These are phyloP conservation scores for Candida anglica DNA, from an alignment of 805 yeast genomes.

Conservation along the genomic window DNA sequence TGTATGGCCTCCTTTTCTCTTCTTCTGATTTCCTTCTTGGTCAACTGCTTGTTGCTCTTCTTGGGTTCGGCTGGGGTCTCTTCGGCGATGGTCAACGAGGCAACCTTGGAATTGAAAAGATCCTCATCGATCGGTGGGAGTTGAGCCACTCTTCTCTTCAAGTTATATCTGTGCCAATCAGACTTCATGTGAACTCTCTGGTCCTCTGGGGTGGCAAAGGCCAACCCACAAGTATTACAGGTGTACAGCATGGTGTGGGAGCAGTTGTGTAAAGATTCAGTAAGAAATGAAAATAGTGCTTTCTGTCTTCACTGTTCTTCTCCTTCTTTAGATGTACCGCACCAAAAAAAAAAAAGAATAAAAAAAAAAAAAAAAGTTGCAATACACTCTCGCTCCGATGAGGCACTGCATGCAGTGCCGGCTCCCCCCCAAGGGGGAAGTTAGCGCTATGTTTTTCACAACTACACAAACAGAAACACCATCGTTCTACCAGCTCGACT, in stretches of 20 bases:
- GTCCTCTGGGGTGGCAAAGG: constrained; percentile 74
- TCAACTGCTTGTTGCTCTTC: constrained; percentile 22
- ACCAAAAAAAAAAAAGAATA: background rate
- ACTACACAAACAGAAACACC: no score
- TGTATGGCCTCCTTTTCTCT: constrained; percentile 46
- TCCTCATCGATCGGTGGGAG: constrained; percentile 42
- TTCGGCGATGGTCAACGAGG: constrained; percentile 13
- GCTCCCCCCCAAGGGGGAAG: no score
- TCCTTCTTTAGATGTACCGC: no score
- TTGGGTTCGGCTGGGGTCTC: constrained; percentile 16
- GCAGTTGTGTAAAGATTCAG: background rate
- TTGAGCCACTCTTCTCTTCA: constrained; percentile 86
- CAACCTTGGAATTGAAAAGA: constrained; percentile 29
- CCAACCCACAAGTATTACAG: constrained; percentile 85
- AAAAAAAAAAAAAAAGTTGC: background rate
- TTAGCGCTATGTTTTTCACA: no score
- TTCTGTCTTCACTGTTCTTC: background rate
- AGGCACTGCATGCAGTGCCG: constrained; percentile 3
- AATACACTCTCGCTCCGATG: no score
- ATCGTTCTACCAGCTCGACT: background rate
- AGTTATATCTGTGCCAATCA: constrained; percentile 96
- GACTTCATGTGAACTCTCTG: constrained; percentile 95
- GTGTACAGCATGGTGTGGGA: constrained; percentile 35
- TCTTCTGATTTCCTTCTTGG: constrained; percentile 49
- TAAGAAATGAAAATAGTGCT: no score